Base-by-base conservation (phyloP, 1,139 yeast species). In the Blastobotrys aristatus region DNA sequence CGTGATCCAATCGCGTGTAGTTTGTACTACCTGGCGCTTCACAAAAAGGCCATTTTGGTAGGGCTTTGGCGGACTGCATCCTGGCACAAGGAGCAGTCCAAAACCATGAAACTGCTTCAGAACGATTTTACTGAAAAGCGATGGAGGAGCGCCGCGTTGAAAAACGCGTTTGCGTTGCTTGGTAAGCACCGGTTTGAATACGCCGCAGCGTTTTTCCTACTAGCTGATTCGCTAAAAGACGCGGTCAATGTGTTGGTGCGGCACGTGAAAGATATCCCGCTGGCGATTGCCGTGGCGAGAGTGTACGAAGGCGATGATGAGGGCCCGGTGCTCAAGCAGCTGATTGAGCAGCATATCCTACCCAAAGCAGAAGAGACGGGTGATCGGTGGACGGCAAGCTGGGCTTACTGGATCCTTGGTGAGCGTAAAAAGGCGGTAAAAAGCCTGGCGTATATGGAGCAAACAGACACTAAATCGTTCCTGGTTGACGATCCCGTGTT, bases 121-220 rank as follows among this genome's bases (percentile, higher is more conserved):
- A 84, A 90, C 61, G 94, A 94, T 62, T 92, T 90, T 60, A 69
- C 68, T 1, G 77, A 79, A 48, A 73, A 76, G 10, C 71, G 96
- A 44, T 90, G 97, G 96, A 76, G 72, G 56, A 76, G 87, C 0
- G 96, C 97, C 0, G 97, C 98, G 0, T 68, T 79, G 59, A 92
- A 92, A 60, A 92, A 92, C 67, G 98, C 98, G 0, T 92, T 79
- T 70, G 97, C 89, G 0, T 69, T 92, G 38, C 66, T 92, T 53
- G 89, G 97, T 49, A 87, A 88, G 60, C 98, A 89, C 63, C 71
- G 97, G 38, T 87, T 76, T 60, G 67, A 77, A 60, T 95, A 90
- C 65, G 95, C 97, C 0, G 97, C 97, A 0, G 82, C 84, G 30
- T 90, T 92, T 63, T 92, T 92, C 65, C 67, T 92, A 33, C 71